A percentile compares a stretch with the other conserved stretches of the same genome.
These are phyloP conservation scores for Ophiosphaerella herpotricha DNA, from an alignment of 2,329 filamentous ascomycete genomes.

Conservation along the genomic window DNA sequence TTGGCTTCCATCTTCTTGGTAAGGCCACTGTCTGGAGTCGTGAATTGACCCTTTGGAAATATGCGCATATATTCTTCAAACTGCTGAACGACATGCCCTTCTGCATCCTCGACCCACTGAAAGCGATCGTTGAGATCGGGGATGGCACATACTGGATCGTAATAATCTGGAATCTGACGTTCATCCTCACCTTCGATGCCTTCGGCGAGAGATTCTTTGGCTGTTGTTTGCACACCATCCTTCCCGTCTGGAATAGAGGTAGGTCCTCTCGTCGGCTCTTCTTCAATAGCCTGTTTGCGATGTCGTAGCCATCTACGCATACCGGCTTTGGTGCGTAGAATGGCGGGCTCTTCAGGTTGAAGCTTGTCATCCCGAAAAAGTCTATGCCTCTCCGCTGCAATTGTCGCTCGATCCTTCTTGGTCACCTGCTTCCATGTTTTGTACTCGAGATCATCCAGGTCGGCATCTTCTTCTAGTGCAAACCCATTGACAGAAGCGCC, in stretches of 20 bases:
- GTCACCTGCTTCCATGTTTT: constrained; percentile 99
- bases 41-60: constrained; percentile 75
- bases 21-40: constrained; percentile 73
- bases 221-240: constrained; percentile 55
- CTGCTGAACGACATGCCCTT: constrained; percentile 87
- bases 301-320: constrained; percentile 89
- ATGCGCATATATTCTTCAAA: constrained; percentile 82
- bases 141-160: constrained; percentile 82
- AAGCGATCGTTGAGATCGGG: constrained; percentile 80
- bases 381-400: constrained; percentile 82
- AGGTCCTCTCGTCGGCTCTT: constrained; percentile 53
- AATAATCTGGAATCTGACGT: constrained; percentile 88
- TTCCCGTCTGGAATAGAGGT: constrained; percentile 52
- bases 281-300: constrained; percentile 65
- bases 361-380: constrained; percentile 85
- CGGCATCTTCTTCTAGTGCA: constrained; percentile 72
- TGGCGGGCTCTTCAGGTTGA: constrained; percentile 83
- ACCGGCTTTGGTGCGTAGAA: constrained; percentile 80
- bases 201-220: constrained; percentile 82
- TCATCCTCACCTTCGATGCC: constrained; percentile 86
- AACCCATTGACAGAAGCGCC: constrained; percentile 70
- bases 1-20: constrained; percentile 85
- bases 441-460: constrained; percentile 87
- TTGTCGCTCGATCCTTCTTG: constrained; percentile 87
- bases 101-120: constrained; percentile 85